These are phyloP conservation scores for Nemania abortiva DNA, from an alignment of 2,329 filamentous ascomycete genomes.

Conservation along the genomic window DNA sequence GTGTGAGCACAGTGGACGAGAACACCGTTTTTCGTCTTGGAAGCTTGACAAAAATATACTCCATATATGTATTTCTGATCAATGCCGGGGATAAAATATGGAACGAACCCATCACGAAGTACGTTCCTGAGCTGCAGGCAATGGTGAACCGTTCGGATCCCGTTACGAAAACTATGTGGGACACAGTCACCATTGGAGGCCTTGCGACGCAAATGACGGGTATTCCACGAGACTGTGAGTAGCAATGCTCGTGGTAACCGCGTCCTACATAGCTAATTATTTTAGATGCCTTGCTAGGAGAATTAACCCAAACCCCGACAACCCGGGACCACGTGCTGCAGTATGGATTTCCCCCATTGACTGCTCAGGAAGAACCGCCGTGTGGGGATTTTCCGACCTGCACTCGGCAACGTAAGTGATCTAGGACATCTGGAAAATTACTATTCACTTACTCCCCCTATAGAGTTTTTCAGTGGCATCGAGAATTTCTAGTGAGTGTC, in stretches of 20 bases:
- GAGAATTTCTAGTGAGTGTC: slow-evolving; percentile 41
- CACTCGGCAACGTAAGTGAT: slow-evolving; percentile 45
- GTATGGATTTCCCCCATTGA: slow-evolving; percentile 50
- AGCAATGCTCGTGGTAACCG: background rate
- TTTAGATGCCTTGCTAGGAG: slow-evolving; percentile 47
- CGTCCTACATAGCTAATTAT: background rate
- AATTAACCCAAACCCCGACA: slow-evolving; percentile 45
- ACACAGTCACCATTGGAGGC: slow-evolving; percentile 50
- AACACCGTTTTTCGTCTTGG: slow-evolving; percentile 59
- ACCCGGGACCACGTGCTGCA: slow-evolving; percentile 43
- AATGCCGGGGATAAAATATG: slow-evolving; percentile 47
- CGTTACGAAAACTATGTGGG: slow-evolving; percentile 48
- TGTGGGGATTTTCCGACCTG: slow-evolving; percentile 49
- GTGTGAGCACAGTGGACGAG: slow-evolving; percentile 53
- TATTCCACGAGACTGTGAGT: slow-evolving; percentile 47
- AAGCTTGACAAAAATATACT: slow-evolving; percentile 58
- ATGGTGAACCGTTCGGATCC: slow-evolving; percentile 44
- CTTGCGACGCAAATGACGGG: slow-evolving; percentile 48
- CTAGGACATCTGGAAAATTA: background rate
- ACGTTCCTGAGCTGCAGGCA: slow-evolving; percentile 46
- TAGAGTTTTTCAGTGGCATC: slow-evolving; percentile 50
- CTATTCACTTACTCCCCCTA: slow-evolving; percentile 23
- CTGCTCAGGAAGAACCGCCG: slow-evolving; percentile 42
- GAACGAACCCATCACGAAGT: slow-evolving; percentile 51
- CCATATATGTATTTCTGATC: slow-evolving; percentile 53